These are phyloP conservation scores for Chytriomyces sp. DNA, from an alignment of 192 early-diverging fungal genomes.

Conservation along the genomic window DNA sequence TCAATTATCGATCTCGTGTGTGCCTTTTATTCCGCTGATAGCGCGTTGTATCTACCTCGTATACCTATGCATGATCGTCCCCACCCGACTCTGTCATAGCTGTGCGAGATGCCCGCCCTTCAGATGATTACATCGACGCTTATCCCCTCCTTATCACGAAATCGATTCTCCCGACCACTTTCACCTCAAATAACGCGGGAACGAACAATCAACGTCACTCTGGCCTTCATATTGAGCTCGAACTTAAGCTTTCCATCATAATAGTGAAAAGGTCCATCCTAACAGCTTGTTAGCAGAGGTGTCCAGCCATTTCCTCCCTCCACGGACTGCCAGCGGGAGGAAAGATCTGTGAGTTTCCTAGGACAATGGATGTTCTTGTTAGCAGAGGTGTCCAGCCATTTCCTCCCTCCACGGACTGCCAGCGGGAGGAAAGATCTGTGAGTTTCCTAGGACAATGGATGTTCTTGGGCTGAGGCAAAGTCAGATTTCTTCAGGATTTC, in stretches of 20 bases:
- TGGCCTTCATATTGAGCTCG: constrained; percentile 70
- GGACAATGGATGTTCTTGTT: no score
- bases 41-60: no score
- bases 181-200: background rate
- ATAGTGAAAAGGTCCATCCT: constrained; percentile 65
- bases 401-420: constrained; percentile 77
- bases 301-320: background rate
- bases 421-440: constrained; percentile 85
- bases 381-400: background rate
- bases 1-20: no score
- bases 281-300: background rate
- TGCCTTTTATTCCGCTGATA: no score
- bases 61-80: no score
- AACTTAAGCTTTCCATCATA: constrained; percentile 88
- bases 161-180: background rate
- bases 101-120: no score
- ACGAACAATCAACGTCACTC: constrained; percentile 30
- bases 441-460: no score
- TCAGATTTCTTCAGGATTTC: no score
- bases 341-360: constrained; percentile 69
- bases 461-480: no score
- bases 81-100: no score
- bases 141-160: no score
- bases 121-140: no score
- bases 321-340: constrained; percentile 93